These are phyloP conservation scores for Ceratobasidium theobromae DNA, from an alignment of 1,284 basidiomycete species.

Conservation along the genomic window DNA sequence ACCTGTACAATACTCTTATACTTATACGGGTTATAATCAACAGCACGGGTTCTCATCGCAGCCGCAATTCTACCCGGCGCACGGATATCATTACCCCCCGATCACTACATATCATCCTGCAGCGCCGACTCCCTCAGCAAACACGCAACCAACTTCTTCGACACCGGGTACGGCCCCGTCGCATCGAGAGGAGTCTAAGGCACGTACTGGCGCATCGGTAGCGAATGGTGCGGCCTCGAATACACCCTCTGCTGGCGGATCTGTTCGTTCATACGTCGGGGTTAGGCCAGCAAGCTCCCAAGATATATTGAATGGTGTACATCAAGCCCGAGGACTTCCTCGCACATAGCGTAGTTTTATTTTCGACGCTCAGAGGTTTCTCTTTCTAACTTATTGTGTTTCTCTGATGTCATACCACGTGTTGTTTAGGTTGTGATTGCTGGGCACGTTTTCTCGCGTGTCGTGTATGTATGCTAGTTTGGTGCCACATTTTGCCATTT, in stretches of 20 bases:
- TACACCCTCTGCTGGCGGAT: background rate
- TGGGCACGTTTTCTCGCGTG: no score
- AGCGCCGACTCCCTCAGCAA: background rate
- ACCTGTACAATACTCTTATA: constrained; percentile 2
- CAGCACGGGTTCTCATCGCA: background rate
- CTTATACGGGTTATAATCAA: background rate
- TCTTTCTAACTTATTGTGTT: no score
- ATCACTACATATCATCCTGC: constrained; percentile 13
- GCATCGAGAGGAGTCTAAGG: background rate
- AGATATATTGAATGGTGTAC: constrained; percentile 5
- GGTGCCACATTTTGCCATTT: no score
- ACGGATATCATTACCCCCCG: constrained; percentile 10
- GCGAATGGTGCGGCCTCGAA: background rate
- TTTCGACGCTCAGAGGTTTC: no score
- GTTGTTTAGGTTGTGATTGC: no score
- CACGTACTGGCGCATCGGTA: no score
- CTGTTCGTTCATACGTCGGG: constrained; percentile 2
- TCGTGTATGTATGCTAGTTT: no score
- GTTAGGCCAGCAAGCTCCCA: constrained; percentile 14
- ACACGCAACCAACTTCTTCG: background rate
- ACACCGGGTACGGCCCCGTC: background rate
- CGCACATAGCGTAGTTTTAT: background rate
- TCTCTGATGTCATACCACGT: no score
- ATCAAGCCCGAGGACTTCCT: background rate
- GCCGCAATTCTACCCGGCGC: constrained; percentile 15